Evolutionary conservation across 352 stramenopile genomes (phyloP), one percentile per base, ranked within the genome.

Genomic region (Phytophthora kernoviae): DNA sequence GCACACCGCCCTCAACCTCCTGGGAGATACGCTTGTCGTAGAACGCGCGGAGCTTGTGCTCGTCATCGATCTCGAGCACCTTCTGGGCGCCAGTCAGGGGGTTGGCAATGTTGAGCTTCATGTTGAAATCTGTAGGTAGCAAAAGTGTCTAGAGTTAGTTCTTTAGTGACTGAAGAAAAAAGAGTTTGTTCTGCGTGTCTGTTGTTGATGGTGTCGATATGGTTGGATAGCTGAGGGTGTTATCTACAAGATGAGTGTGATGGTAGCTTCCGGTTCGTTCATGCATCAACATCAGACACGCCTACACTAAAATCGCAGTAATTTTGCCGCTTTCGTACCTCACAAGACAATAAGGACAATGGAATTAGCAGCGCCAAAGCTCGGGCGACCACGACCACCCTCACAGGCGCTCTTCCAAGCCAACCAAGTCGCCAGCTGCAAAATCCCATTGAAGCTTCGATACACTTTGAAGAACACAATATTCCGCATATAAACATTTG

Each of bases 21-120:
- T 99, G 97, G 43, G 96, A 97, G 81, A 99, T 99, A 70, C 98
- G 96, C 83, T 98, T 98, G 74, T 99, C 98, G 88, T 99, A 99
- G 65, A 99, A 96, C 40, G 96, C 96, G 69, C 88, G 91, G 76
- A 99, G 97, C 84, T 98, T 98, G 79, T 98, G 97, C 90, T 99
- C 98, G 79, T 99, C 97, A 96, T 99, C 97, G 79, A 99, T 98
- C 75, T 99, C 97, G 78, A 99, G 96, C 74, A 99, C 87, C 84
- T 99, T 99, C 91, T 99, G 97, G 71, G 94, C 84, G 53, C 97
- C 97, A 54, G 97, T 99, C 62, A 87, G 75, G 59, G 98, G 98
- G 87, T 98, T 99, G 54, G 98, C 96, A 87, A 99, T 99, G 91
- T 99, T 99, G 81, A 99, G 97, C 98, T 99, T 97, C 88, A 97